A percentile compares a stretch with the other conserved stretches of the same genome.
Evolutionary conservation across 306 rosid genomes (phyloP).

Genomic region (Gillenia trifoliata): DNA sequence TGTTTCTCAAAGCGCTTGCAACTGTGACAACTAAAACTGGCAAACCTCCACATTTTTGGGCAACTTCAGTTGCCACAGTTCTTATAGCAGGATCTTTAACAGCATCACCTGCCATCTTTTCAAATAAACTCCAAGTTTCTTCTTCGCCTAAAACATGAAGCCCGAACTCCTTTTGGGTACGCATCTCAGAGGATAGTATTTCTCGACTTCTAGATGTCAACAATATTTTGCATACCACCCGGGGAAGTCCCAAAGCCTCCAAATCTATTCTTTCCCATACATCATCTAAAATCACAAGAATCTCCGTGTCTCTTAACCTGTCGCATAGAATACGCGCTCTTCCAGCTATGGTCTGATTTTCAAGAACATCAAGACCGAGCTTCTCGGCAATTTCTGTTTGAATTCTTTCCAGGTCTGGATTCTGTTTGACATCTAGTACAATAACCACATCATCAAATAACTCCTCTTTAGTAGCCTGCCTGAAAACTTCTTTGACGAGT

Average conservation of each 20-base stretch:
- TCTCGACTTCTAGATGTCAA: constrained; percentile 29
- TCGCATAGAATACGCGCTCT: not conserved
- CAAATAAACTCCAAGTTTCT: constrained; percentile 35
- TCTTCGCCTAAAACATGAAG: constrained; percentile 13
- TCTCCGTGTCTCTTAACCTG: constrained; percentile 1
- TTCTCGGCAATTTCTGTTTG: constrained; percentile 22
- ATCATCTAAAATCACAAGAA: constrained; percentile 34
- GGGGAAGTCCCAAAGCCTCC: constrained; percentile 29
- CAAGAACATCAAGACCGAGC: constrained; percentile 15
- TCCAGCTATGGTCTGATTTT: constrained; percentile 4
- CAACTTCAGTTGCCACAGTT: constrained; percentile 14
- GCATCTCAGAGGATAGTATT: constrained; percentile 10
- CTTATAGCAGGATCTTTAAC: not conserved
- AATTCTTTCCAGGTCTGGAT: constrained; percentile 8
- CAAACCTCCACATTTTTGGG: constrained; percentile 31
- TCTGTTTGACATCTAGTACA: constrained; percentile 11
- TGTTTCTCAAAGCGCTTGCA: constrained; percentile 20
- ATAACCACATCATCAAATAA: constrained; percentile 20
- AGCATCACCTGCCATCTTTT: constrained; percentile 1
- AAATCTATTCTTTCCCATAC: constrained; percentile 30
- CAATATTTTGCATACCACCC: constrained; percentile 12
- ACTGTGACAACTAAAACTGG: constrained; percentile 35
- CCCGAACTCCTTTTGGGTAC: constrained; percentile 13
- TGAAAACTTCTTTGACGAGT: not conserved
- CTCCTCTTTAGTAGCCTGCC: constrained; percentile 5